Conservation (phyloP, 805 yeast genomes). For the Henningerozyma blattae region DNA sequence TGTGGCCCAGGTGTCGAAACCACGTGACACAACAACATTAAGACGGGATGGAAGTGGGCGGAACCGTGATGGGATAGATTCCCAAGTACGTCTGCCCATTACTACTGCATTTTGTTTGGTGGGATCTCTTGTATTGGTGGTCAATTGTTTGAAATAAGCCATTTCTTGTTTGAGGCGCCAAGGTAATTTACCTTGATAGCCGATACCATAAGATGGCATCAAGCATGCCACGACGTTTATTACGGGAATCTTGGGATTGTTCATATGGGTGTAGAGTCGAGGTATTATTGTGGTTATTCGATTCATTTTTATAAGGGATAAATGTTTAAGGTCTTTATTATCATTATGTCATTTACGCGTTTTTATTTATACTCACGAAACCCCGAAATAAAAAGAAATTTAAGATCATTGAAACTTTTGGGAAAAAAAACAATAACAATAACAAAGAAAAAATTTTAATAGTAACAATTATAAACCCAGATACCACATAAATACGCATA, state of each 20-base stretch:
- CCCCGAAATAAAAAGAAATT: no score
- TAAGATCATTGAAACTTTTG: no score
- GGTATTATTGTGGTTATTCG: no score
- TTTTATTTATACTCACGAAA: no score
- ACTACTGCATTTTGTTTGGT: conserved; percentile 57
- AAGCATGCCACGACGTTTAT: conserved; percentile 79
- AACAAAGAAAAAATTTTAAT: no score
- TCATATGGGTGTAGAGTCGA: not conserved
- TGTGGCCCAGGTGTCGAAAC: conserved; percentile 4
- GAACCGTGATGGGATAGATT: conserved; percentile 74
- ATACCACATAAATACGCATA: no score
- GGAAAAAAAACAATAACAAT: no score
- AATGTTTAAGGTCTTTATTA: no score
- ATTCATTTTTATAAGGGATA: no score
- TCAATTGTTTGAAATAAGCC: conserved; percentile 70
- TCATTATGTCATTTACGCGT: no score
- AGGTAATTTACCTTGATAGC: conserved; percentile 68
- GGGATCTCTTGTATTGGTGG: conserved; percentile 33
- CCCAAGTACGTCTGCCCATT: conserved; percentile 97
- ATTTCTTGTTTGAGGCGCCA: conserved; percentile 82
- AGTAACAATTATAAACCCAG: no score
- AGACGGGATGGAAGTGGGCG: conserved; percentile 69
- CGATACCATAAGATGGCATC: conserved; percentile 73
- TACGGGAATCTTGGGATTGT: conserved; percentile 29
- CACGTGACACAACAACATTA: conserved; percentile 65